Conservation (phyloP, 1,284 basidiomycete genomes). For the Ceratobasidium sp. region DNA sequence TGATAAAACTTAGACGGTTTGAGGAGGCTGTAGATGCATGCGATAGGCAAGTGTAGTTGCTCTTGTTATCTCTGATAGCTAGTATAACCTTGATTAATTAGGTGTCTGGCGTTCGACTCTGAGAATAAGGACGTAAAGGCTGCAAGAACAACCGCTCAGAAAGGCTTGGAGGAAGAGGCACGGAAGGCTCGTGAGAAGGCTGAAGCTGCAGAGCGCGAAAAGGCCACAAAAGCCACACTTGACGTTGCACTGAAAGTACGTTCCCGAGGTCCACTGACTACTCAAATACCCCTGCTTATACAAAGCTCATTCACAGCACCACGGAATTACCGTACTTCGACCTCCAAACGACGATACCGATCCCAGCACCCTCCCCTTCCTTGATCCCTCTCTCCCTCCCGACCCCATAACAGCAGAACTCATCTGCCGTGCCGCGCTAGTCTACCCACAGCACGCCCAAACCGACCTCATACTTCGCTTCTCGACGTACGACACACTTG, state of each 20-base stretch:
- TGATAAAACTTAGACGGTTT: slow-evolving; percentile 74
- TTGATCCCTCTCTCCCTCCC: slow-evolving; percentile 64
- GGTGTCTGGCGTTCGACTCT: slow-evolving; percentile 67
- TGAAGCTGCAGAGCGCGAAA: slow-evolving; percentile 62
- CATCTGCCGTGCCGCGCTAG: slow-evolving; percentile 85
- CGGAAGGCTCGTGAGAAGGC: slow-evolving; percentile 50
- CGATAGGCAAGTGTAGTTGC: slow-evolving; percentile 54
- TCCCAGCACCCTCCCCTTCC: slow-evolving; percentile 64
- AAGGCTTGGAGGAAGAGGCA: slow-evolving; percentile 48
- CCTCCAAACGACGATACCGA: slow-evolving; percentile 68
- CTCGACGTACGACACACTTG: slow-evolving; percentile 85
- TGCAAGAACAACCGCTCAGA: slow-evolving; percentile 60
- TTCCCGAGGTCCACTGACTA: background rate
- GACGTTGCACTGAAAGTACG: slow-evolving; percentile 69
- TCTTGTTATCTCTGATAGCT: background rate
- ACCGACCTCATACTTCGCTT: slow-evolving; percentile 91
- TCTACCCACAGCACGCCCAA: slow-evolving; percentile 90
- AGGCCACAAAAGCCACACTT: slow-evolving; percentile 61
- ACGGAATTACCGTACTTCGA: slow-evolving; percentile 68
- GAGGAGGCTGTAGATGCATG: slow-evolving; percentile 87
- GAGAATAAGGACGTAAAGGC: slow-evolving; percentile 64
- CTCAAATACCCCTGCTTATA: background rate
- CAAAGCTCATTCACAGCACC: slow-evolving; percentile 60
- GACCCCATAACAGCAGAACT: slow-evolving; percentile 68
- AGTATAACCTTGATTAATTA: background rate